Percentiles rank a stretch among this genome's conserved stretches.
phyloP scores from a whole-genome alignment of 2,329 filamentous ascomycete species.

The Aspergillus calidoustus region DNA sequence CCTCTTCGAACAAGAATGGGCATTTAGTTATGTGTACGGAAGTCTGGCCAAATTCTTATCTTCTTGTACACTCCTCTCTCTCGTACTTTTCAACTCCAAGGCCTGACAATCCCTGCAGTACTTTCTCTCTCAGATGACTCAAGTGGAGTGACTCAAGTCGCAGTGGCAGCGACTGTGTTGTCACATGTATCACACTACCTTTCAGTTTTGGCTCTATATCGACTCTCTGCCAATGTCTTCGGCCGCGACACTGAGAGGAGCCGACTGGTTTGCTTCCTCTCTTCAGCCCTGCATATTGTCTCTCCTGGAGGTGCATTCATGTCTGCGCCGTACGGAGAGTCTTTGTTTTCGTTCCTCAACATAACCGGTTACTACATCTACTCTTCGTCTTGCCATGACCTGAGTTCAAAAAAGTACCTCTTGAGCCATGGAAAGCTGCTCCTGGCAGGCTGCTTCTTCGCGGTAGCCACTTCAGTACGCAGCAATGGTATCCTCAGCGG shows the following conservation, averaged over 20 bases:
- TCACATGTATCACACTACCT: slow-evolving; percentile 77
- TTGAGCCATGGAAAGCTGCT: slow-evolving; percentile 58
- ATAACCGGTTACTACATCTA: slow-evolving; percentile 76
- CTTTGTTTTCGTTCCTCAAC: slow-evolving; percentile 75
- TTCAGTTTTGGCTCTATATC: slow-evolving; percentile 73
- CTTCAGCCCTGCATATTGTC: slow-evolving; percentile 76
- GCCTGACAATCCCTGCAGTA: slow-evolving; percentile 28
- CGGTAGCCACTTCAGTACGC: slow-evolving; percentile 72
- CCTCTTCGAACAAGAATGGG: slow-evolving; percentile 69
- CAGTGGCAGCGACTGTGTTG: slow-evolving; percentile 65
- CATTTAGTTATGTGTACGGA: slow-evolving; percentile 63
- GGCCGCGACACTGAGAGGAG: slow-evolving; percentile 36
- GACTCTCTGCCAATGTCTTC: slow-evolving; percentile 64
- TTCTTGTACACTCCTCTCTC: slow-evolving; percentile 33
- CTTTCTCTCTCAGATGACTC: slow-evolving; percentile 28
- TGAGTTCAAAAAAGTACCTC: slow-evolving; percentile 30
- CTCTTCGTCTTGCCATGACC: slow-evolving; percentile 50
- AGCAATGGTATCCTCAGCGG: slow-evolving; percentile 89
- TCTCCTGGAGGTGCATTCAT: slow-evolving; percentile 90
- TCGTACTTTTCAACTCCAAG: background rate
- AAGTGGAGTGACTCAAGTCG: slow-evolving; percentile 29
- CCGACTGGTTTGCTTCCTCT: slow-evolving; percentile 56
- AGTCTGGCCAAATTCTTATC: slow-evolving; percentile 46
- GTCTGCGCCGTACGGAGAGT: slow-evolving; percentile 83
- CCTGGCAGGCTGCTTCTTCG: slow-evolving; percentile 70